phyloP scores from a whole-genome alignment of 805 yeast genomes.

The Nakazawaea pomicola region DNA sequence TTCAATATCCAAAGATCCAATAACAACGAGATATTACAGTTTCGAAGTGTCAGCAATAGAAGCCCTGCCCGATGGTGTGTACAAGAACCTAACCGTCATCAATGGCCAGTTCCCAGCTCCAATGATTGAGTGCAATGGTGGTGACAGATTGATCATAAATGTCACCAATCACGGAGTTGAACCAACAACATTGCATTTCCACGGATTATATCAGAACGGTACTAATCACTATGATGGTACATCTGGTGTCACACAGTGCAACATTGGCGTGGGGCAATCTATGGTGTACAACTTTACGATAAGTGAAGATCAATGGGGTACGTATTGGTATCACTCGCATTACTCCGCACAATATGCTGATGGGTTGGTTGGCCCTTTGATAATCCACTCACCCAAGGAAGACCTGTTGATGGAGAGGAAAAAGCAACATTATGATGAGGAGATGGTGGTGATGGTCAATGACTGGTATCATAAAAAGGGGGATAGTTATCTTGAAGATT shows the following conservation, averaged over 20 bases:
- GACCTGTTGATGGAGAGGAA: slow-evolving; percentile 14
- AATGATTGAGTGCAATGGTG: slow-evolving; percentile 17
- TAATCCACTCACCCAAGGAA: slow-evolving; percentile 17
- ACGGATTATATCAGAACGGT: slow-evolving; percentile 18
- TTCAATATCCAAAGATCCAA: not conserved
- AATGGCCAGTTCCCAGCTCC: slow-evolving; percentile 21
- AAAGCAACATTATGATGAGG: slow-evolving; percentile 39
- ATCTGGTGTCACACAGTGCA: slow-evolving; percentile 18
- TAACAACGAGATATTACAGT: slow-evolving; percentile 1
- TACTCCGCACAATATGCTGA: slow-evolving; percentile 20
- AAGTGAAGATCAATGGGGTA: slow-evolving; percentile 17
- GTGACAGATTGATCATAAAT: slow-evolving; percentile 18
- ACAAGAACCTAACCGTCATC: slow-evolving; percentile 16
- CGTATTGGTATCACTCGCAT: slow-evolving; percentile 23
- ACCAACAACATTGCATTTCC: slow-evolving; percentile 19
- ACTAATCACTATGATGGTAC: slow-evolving; percentile 21
- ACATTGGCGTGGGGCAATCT: slow-evolving; percentile 14
- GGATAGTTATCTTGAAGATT: slow-evolving; percentile 12
- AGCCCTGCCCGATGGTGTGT: slow-evolving; percentile 12
- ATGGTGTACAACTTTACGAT: slow-evolving; percentile 17
- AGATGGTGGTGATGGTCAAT: slow-evolving; percentile 33
- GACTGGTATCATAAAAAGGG: slow-evolving; percentile 45
- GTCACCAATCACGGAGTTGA: slow-evolving; percentile 16
- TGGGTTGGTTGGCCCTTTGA: slow-evolving; percentile 20
- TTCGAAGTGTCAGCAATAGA: slow-evolving; percentile 4